Base-by-base conservation (phyloP, 257 asterid genomes). In the Nicotiana paniculata region DNA sequence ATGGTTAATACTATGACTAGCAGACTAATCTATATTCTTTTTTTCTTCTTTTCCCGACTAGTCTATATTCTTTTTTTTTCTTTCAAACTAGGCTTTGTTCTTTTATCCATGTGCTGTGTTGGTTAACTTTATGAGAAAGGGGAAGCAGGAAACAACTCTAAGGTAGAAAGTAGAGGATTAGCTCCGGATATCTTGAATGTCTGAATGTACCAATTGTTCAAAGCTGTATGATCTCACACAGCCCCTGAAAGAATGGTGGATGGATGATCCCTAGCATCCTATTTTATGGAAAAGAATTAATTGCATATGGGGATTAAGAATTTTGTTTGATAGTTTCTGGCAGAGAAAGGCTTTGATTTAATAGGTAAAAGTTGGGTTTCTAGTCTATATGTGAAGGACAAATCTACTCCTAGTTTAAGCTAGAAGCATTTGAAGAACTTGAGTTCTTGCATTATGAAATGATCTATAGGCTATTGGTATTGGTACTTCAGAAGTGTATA, bases 91-190 rank as follows among this genome's bases (percentile, higher is more conserved):
- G 35, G 21, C 35, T 70, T 10, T 39, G n/a, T 18, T 39, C 43
- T 69, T 12, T 10, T 37, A 69, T 69, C 54, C 57, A 39, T 39
- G 33, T 39, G 55, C 32, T 4, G 0, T 39, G 57, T 17, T 69
- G 33, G 77, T n/a, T 39, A 69, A 18, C 57, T 0, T 37, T 69
- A 9, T 69, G 0, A 37, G 77, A 69, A 39, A 68, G 54, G 54
- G 54, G 77, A 69, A 69, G 77, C 57, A n/a, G 43, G 18, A n/a
- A 69, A 69, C 77, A 69, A 39, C 77, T 69, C n/a, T n/a, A 48
- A n/a, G 77, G 77, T n/a, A 16, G 32, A n/a, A 67, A 9, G 17
- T 35, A 39, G 77, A 39, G 55, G 77, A 69, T n/a, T 1, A 37
- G 32, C 4, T 69, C 5, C 5, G 18, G 28, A 69, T 17, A 37